A percentile compares a stretch with the other conserved stretches of the same genome.
Evolutionary conservation across 768 basidiomycete genomes (phyloP).

Genomic region (Pisolithus marmoratus): DNA sequence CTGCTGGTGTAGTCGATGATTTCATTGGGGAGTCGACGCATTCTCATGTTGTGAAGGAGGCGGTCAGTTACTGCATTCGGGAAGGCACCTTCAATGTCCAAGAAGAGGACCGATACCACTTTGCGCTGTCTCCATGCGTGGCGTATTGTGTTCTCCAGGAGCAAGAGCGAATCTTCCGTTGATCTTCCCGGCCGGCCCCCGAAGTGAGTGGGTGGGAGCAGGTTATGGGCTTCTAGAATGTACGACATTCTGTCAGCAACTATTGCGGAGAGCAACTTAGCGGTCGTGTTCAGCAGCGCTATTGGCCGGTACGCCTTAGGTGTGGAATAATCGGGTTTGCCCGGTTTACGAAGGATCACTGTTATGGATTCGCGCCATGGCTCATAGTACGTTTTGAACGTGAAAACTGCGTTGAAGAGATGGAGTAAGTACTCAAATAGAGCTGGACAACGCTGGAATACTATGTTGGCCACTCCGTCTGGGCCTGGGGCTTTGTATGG

Average conservation of each 20-base stretch:
- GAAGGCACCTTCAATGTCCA: background rate
- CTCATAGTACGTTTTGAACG: slow-evolving; percentile 3
- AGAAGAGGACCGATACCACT: background rate
- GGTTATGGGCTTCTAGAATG: slow-evolving; percentile 23
- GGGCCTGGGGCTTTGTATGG: slow-evolving; percentile 19
- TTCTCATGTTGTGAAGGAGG: background rate
- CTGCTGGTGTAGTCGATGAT: background rate
- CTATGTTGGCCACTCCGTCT: slow-evolving; percentile 21
- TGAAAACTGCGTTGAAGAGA: slow-evolving; percentile 11
- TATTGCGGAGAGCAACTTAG: slow-evolving; percentile 23
- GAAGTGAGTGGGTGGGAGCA: slow-evolving; percentile 23
- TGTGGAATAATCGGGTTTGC: slow-evolving; percentile 26
- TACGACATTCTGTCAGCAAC: slow-evolving; percentile 19
- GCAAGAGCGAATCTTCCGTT: background rate
- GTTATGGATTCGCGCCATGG: slow-evolving; percentile 22
- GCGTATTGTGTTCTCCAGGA: background rate
- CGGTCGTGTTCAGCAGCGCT: slow-evolving; percentile 27
- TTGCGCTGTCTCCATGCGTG: background rate
- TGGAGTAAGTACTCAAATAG: slow-evolving; percentile 6
- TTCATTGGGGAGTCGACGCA: background rate
- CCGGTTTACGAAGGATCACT: slow-evolving; percentile 31
- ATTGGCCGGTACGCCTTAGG: slow-evolving; percentile 35
- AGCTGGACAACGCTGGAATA: slow-evolving; percentile 8
- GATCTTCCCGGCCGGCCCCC: background rate
- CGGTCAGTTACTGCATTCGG: background rate